Evolutionary conservation across 164 flowering plant genomes (phyloP), one percentile per base, ranked within the genome.

Genomic region (Sextonia rubra): DNA sequence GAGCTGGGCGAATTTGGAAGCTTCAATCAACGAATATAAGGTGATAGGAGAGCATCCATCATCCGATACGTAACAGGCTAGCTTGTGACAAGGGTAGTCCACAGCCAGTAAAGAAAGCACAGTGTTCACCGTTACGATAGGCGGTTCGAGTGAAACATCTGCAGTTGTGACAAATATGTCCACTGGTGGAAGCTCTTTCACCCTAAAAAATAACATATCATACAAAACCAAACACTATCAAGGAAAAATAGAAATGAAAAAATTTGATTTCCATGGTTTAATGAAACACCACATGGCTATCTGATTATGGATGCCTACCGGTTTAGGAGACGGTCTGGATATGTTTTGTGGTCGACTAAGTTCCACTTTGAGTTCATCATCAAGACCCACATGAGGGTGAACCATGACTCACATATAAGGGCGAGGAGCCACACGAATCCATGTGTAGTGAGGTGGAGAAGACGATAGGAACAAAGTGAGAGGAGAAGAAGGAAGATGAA

Each of bases 161-260:
- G 94, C 92, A 0, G 94, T 90, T 8, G 92, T 87, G 8, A 90
- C 91, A 76, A 90, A 88, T 77, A 90, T 66, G 77, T 90, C 95
- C 81, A 88, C 81, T 3, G 86, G 69, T 0, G 92, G 92, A 72
- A 85, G 86, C 64, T 87, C 90, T n/a, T 20, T 47, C 7, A 52
- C 69, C 67, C 84, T 76, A 58, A 4, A 47, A 9, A 68, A 23
- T 61, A 25, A 14, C 15, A 9, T 61, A 4, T 3, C 15, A 25
- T 22, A 23, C 27, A 22, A 5, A 12, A n/a, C 23, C 15, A 22
- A 61, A 61, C 25, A 61, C 1, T 22, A 11, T n/a, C 24, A 7
- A 60, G 26, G 12, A 60, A n/a, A 24, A 60, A 60, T n/a, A 12
- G 2, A 60, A 60, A 60, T 3, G 22, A 60, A 60, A 60, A 8